These are phyloP conservation scores for Xerocomellus amylosporus DNA, from an alignment of 768 basidiomycete species.

Conservation along the genomic window DNA sequence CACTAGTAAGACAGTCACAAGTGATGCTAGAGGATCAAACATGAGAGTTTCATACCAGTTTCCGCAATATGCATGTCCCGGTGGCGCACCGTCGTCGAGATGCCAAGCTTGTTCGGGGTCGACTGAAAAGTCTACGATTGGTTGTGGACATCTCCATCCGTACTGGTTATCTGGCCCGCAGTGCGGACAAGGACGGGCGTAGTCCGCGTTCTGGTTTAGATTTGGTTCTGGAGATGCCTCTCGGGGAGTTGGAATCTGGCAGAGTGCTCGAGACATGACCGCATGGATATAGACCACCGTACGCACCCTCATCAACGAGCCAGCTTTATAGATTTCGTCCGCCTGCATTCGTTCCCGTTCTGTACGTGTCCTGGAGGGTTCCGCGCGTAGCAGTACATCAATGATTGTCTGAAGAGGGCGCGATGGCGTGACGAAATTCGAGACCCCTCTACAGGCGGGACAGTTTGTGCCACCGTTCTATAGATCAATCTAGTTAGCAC, in stretches of 20 bases:
- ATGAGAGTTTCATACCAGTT: conserved; percentile 57
- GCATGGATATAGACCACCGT: not conserved
- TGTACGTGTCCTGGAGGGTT: conserved; percentile 64
- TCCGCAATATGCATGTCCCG: conserved; percentile 77
- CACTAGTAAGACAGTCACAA: conserved; percentile 40
- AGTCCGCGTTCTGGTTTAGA: conserved; percentile 60
- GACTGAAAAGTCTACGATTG: conserved; percentile 65
- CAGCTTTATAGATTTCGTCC: conserved; percentile 71
- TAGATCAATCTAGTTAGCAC: conserved; percentile 14
- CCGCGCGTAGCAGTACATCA: conserved; percentile 67
- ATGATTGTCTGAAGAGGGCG: conserved; percentile 70
- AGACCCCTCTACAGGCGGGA: conserved; percentile 73
- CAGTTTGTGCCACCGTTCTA: conserved; percentile 86
- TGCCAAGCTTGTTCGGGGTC: conserved; percentile 76
- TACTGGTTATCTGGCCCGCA: conserved; percentile 66
- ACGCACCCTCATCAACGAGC: conserved; percentile 61
- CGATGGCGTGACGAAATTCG: conserved; percentile 67
- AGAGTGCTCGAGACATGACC: not conserved
- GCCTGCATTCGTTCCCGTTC: conserved; percentile 76
- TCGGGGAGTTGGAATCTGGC: conserved; percentile 70
- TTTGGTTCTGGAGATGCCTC: conserved; percentile 76
- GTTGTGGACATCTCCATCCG: conserved; percentile 80
- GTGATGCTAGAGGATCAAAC: not conserved
- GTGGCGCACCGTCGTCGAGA: conserved; percentile 72
- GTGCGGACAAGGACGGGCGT: conserved; percentile 77